These are phyloP conservation scores for Globisporangium spinosum DNA, from an alignment of 352 stramenopile genomes.

Conservation along the genomic window DNA sequence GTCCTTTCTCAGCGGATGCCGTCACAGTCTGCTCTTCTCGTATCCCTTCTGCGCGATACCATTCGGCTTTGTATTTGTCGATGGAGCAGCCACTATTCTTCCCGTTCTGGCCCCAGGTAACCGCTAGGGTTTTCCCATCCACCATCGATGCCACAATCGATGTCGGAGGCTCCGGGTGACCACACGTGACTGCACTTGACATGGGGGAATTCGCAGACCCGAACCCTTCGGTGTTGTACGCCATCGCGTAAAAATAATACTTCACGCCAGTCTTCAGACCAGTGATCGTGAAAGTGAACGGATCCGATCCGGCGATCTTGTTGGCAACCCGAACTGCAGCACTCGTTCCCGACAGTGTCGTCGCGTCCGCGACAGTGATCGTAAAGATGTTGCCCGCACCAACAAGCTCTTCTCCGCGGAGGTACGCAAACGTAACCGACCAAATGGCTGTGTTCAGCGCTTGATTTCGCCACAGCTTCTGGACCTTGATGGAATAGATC, in stretches of 20 bases:
- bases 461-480: constrained; percentile 34
- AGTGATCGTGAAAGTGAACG: constrained; percentile 67
- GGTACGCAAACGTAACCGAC: constrained; percentile 93
- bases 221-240: constrained; percentile 74
- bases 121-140: constrained; percentile 48
- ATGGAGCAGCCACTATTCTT: constrained; percentile 35
- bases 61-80: constrained; percentile 74
- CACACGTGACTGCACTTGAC: constrained; percentile 49
- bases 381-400: constrained; percentile 89
- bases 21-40: constrained; percentile 75
- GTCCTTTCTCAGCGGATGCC: constrained; percentile 57
- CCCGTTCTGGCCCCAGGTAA: constrained; percentile 42
- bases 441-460: constrained; percentile 74
- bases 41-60: constrained; percentile 55
- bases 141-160: constrained; percentile 48
- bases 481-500: constrained; percentile 85
- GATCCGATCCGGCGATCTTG: constrained; percentile 89
- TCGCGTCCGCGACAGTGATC: constrained; percentile 52
- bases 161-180: constrained; percentile 40
- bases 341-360: constrained; percentile 56
- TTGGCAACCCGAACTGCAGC: constrained; percentile 68
- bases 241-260: constrained; percentile 83
- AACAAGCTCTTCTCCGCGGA: constrained; percentile 89
- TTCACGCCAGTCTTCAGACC: constrained; percentile 42
- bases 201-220: constrained; percentile 56